These are phyloP conservation scores for Parafenestella ontariensis DNA, from an alignment of 2,329 filamentous ascomycete genomes.

Conservation along the genomic window DNA sequence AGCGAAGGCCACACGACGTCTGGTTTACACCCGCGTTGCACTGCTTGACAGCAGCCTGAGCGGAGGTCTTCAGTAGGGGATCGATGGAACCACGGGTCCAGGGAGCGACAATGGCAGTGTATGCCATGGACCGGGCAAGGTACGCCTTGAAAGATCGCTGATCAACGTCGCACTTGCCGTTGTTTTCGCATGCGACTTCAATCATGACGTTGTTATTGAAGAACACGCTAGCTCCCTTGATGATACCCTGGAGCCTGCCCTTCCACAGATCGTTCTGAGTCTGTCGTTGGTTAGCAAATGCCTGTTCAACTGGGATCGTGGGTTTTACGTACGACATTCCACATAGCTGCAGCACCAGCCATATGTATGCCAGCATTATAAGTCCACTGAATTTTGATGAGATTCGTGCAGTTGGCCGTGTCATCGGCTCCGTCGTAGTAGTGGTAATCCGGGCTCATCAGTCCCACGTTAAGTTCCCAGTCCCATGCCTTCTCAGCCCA, in stretches of 20 bases:
- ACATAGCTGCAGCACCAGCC: conserved; percentile 57
- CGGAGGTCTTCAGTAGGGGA: conserved; percentile 61
- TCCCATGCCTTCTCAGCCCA: conserved; percentile 73
- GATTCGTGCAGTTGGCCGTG: conserved; percentile 51
- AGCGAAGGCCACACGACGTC: conserved; percentile 56
- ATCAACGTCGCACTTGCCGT: conserved; percentile 56
- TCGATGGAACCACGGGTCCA: conserved; percentile 53
- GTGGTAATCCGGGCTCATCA: conserved; percentile 57
- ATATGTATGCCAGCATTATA: conserved; percentile 58
- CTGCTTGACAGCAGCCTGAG: conserved; percentile 61
- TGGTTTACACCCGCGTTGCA: conserved; percentile 60
- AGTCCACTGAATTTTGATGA: conserved; percentile 56
- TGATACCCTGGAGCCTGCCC: conserved; percentile 40
- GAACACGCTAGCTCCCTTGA: conserved; percentile 51
- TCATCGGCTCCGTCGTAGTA: conserved; percentile 57
- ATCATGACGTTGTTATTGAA: conserved; percentile 55
- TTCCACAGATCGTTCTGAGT: conserved; percentile 45
- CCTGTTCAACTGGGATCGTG: not conserved
- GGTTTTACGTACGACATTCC: conserved; percentile 52
- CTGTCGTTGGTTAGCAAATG: conserved; percentile 23
- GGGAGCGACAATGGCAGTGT: conserved; percentile 50
- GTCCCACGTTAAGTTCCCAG: conserved; percentile 57
- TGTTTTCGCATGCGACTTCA: conserved; percentile 56
- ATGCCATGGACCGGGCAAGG: conserved; percentile 53
- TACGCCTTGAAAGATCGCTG: conserved; percentile 58